These are phyloP conservation scores for Entomortierella parvispora DNA, from an alignment of 192 early-diverging fungal genomes.

Conservation along the genomic window DNA sequence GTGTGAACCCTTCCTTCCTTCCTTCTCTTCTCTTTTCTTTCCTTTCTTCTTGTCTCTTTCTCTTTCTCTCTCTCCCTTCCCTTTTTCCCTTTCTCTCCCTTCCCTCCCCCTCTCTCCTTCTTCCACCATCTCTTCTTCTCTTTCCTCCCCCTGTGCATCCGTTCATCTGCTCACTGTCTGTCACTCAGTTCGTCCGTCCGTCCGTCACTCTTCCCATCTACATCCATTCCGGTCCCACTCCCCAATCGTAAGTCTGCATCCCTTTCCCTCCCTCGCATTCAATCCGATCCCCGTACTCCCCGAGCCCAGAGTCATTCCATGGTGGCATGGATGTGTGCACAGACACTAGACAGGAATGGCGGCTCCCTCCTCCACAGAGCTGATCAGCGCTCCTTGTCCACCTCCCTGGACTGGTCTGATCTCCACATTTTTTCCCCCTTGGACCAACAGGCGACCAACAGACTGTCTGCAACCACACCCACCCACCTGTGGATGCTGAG, in stretches of 20 bases:
- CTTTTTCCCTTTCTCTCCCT: neutral
- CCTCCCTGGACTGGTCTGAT: neutral
- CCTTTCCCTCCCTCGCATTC: no score
- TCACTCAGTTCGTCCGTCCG: neutral
- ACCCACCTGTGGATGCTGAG: no score
- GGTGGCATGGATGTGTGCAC: no score
- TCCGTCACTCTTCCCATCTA: neutral
- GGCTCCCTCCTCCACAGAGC: neutral
- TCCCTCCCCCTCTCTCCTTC: neutral
- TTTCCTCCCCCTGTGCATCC: neutral
- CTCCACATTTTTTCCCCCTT: neutral
- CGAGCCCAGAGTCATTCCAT: no score
- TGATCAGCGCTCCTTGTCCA: neutral
- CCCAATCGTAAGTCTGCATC: no score
- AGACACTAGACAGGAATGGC: neutral
- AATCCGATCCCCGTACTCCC: no score
- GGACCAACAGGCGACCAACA: neutral
- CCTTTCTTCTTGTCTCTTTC: neutral
- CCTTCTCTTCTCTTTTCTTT: conserved; percentile 1
- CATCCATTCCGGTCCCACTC: neutral
- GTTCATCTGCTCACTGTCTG: neutral
- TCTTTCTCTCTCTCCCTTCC: neutral
- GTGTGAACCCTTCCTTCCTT: no score
- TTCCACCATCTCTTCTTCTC: neutral
- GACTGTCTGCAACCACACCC: no score